These are phyloP conservation scores for Lupinus albus DNA, from an alignment of 306 rosid species.

Conservation along the genomic window DNA sequence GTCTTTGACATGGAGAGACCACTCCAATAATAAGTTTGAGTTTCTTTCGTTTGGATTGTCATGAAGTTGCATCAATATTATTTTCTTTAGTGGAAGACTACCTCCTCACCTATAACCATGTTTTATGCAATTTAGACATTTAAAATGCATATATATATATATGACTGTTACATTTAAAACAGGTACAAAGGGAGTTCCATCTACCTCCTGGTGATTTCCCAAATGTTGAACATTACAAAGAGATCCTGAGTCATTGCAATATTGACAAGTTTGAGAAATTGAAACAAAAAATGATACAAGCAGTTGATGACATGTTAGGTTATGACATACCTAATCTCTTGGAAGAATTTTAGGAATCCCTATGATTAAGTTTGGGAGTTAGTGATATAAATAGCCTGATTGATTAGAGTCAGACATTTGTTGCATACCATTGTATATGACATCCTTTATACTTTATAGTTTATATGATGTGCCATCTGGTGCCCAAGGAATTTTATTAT, in stretches of 20 bases:
- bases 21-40: background rate
- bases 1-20: slow-evolving; percentile 21
- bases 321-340: slow-evolving; percentile 83
- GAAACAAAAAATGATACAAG: slow-evolving; percentile 76
- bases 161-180: slow-evolving; percentile 33
- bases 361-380: slow-evolving; percentile 49
- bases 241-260: slow-evolving; percentile 60
- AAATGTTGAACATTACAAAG: slow-evolving; percentile 70
- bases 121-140: background rate
- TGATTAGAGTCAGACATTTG: slow-evolving; percentile 28
- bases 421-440: slow-evolving; percentile 9
- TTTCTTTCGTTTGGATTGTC: slow-evolving; percentile 19
- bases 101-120: background rate
- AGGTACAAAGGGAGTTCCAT: slow-evolving; percentile 89
- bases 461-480: too few relatives aligned
- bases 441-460: slow-evolving; percentile 33
- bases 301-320: slow-evolving; percentile 86
- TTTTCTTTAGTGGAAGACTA: background rate
- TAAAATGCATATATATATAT: background rate
- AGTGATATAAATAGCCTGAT: background rate
- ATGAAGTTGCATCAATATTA: slow-evolving; percentile 16
- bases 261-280: slow-evolving; percentile 80
- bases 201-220: slow-evolving; percentile 91
- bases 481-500: background rate
- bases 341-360: slow-evolving; percentile 76